phyloP scores from a whole-genome alignment of 352 stramenopile species.

The Lagenidium sp. region DNA sequence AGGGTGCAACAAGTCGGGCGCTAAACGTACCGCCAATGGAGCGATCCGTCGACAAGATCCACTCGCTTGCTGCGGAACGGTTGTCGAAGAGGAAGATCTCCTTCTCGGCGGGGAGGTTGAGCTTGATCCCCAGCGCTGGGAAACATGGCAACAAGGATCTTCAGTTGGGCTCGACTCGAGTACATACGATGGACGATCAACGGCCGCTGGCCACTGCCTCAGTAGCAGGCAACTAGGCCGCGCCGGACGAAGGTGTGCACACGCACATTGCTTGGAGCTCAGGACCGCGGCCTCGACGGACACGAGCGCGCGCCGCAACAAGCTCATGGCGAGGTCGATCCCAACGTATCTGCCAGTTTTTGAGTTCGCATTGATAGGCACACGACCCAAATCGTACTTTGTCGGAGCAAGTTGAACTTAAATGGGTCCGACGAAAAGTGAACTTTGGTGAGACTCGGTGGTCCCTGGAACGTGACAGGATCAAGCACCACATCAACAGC shows the following conservation, averaged over 20 bases:
- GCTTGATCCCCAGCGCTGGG: conserved; percentile 58
- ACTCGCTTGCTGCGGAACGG: conserved; percentile 37
- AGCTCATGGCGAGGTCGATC: conserved; percentile 36
- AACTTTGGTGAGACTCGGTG: no score
- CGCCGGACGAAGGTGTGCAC: no score
- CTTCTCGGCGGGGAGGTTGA: conserved; percentile 66
- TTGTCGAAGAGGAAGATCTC: conserved; percentile 68
- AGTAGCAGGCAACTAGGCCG: no score
- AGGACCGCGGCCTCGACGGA: conserved; percentile 71
- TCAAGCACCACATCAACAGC: no score
- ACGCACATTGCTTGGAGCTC: conserved; percentile 76
- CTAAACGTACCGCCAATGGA: conserved; percentile 76
- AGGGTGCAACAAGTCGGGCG: no score
- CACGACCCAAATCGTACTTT: conserved; percentile 5
- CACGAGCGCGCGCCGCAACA: conserved; percentile 55
- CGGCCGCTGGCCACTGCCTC: background rate
- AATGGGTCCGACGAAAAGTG: no score
- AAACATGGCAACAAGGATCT: background rate
- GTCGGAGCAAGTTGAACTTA: background rate
- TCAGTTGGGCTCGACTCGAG: no score
- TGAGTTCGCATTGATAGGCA: conserved; percentile 2
- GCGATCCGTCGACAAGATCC: conserved; percentile 66
- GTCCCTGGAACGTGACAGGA: no score
- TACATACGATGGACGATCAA: no score
- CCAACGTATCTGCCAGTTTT: background rate